Base-by-base conservation (phyloP, 1,284 basidiomycete genomes). In the Cutaneotrichosporon cavernicola region DNA sequence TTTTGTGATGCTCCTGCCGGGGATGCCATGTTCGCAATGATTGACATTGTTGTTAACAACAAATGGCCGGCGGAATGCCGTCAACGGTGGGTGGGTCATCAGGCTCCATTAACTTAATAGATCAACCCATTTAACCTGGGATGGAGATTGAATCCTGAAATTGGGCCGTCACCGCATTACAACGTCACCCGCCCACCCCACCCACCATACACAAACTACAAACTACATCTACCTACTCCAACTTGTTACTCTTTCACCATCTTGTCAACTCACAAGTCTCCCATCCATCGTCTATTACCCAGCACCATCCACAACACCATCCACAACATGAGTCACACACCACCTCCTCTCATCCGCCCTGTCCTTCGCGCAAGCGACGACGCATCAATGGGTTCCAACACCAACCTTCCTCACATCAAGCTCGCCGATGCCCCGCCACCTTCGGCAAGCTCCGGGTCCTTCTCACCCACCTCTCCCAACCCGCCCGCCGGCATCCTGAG, bases 331-430 rank as follows among this genome's bases (percentile, higher is more conserved):
- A n/a, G 30, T 7, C n/a, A 13, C 55, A 56, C 55, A 9, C 52
- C 52, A 36, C 55, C 55, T 34, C 34, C 55, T 13, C 16, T 30
- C 6, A 53, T 56, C 34, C 32, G 55, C n/a, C 32, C 55, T 8
- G 51, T n/a, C 26, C 31, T 53, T 16, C 30, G 43, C 18, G 18
- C 11, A 18, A 31, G 30, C 51, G 51, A 53, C 30, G 55, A 56
- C 55, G 31, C 55, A 18, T 8, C 22, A 31, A 55, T 13, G 7
- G 34, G 34, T 13, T 30, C 38, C 8, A 16, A 11, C 21, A 30
- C 26, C 40, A 47, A 58, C 43, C 16, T 38, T 16, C 40, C 56
- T 4, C 56, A 49, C 46, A 47, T 58, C 40, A 58, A 38, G 56
- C 56, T 58, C 31, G 56, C 36, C 26, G 56, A 58, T 13, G 43